Evolutionary conservation across 352 stramenopile genomes (phyloP), one percentile per base, ranked within the genome.

Genomic region (Phytophthora cajani): DNA sequence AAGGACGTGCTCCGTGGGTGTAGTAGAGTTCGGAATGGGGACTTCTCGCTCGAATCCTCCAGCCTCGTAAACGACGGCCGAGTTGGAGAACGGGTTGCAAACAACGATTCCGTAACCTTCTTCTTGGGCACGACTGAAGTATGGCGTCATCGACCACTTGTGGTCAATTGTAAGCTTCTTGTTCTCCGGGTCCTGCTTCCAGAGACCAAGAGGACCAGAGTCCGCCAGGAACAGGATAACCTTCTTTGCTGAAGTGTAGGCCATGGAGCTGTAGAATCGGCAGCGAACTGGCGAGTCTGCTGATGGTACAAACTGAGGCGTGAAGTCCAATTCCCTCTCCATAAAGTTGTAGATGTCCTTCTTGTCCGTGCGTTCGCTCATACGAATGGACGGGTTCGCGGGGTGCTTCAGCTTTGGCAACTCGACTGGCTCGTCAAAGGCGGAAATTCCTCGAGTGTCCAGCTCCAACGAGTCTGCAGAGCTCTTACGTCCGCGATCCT

Each of bases 271-370:
- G 70, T 97, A 97, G 52, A 97, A 82, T 17, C 89, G 87, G 55
- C 89, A 97, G 23, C 89, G 89, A 33, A 97, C 88, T 6, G 88
- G 87, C 44, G 89, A 90, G n/a, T 97, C 89, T 17, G 88, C 83
- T 21, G 89, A 95, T 46, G 89, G 89, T 5, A 97, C 87, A 73
- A 97, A 97, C 42, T 92, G 75, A 55, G 88, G 82, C 1, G 85
- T 93, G 50, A 95, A 97, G 62, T 95, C 80, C 49, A 97, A 64
- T 47, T 95, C 88, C 58, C 75, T 82, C 67, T 97, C 89, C 77
- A 97, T 94, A 59, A 89, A 92, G 42, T 90, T 87, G 73, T 95
- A 95, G 50, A 97, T 74, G 57, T 97, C 89, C 42, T 93, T 93
- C 61, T 91, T 91, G n/a, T 81, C 66, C 7, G 60, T 76, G 32